phyloP scores from a whole-genome alignment of 768 basidiomycete genomes.

The Rhizopogon rudus region DNA sequence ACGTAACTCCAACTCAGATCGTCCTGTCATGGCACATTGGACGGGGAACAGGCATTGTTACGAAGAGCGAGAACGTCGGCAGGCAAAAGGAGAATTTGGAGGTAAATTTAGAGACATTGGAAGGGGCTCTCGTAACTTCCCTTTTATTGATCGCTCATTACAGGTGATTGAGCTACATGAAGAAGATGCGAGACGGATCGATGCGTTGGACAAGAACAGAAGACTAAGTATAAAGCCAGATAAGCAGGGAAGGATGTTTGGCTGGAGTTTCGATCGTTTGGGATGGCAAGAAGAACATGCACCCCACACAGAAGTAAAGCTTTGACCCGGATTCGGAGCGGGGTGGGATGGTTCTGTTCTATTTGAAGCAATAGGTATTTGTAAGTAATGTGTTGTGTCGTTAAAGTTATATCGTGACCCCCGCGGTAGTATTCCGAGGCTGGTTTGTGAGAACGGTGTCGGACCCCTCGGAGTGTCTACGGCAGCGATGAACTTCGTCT shows the following conservation, averaged over 20 bases:
- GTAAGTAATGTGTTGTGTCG: not conserved
- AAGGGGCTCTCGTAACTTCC: not conserved
- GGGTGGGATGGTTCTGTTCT: not conserved
- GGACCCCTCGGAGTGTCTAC: not conserved
- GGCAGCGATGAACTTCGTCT: not conserved
- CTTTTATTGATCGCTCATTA: not conserved
- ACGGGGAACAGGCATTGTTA: constrained; percentile 47
- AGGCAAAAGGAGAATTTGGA: constrained; percentile 47
- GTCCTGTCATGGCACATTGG: constrained; percentile 56
- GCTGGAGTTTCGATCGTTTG: constrained; percentile 41
- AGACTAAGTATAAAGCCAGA: constrained; percentile 25
- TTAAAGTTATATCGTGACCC: not conserved
- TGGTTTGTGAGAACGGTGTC: not conserved
- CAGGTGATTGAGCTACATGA: constrained; percentile 27
- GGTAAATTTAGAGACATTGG: constrained; percentile 23
- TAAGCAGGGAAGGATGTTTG: constrained; percentile 29
- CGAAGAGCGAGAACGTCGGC: constrained; percentile 44
- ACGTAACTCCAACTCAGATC: constrained; percentile 45
- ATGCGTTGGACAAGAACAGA: constrained; percentile 27
- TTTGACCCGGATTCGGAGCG: not conserved
- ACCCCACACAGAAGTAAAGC: not conserved
- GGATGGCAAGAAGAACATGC: constrained; percentile 34
- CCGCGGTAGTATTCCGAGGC: not conserved
- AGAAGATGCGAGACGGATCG: constrained; percentile 29
- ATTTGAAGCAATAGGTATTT: not conserved